Conservation (phyloP, 2,329 filamentous ascomycete species). For the Raffaelea albimanens region DNA sequence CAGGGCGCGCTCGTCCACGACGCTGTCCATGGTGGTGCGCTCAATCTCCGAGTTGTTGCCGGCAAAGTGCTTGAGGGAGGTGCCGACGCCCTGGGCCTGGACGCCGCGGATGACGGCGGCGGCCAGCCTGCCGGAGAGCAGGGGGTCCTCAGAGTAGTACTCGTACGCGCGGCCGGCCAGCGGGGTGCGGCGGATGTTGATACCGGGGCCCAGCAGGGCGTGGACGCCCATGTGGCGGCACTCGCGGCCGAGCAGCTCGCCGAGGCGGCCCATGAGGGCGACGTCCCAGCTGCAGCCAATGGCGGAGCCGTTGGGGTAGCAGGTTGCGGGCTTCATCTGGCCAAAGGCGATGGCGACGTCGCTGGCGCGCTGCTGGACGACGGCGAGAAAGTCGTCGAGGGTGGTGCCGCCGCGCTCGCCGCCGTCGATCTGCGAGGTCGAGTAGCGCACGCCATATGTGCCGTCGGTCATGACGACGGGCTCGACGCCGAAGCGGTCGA, state of each 20-base stretch:
- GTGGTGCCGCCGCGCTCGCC: neutral
- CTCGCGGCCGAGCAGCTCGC: slow-evolving; percentile 57
- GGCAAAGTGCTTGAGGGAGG: slow-evolving; percentile 39
- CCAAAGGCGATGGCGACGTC: slow-evolving; percentile 1
- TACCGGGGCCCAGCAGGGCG: slow-evolving; percentile 53
- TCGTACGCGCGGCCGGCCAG: slow-evolving; percentile 29
- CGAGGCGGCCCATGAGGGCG: slow-evolving; percentile 27
- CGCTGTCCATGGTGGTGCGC: slow-evolving; percentile 54
- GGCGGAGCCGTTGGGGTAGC: slow-evolving; percentile 3
- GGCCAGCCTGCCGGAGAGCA: slow-evolving; percentile 25
- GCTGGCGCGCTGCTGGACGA: slow-evolving; percentile 1
- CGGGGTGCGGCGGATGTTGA: slow-evolving; percentile 28
- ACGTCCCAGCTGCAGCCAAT: slow-evolving; percentile 6
- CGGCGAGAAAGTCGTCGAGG: slow-evolving; percentile 3
- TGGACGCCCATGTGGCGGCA: slow-evolving; percentile 58
- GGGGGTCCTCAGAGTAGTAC: slow-evolving; percentile 26
- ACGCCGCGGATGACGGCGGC: slow-evolving; percentile 5
- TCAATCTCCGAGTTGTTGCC: slow-evolving; percentile 64
- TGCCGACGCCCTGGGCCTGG: slow-evolving; percentile 4
- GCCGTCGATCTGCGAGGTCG: slow-evolving; percentile 2
- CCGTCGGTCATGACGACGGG: slow-evolving; percentile 3
- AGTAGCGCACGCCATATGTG: slow-evolving; percentile 3
- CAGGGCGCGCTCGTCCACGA: slow-evolving; percentile 54
- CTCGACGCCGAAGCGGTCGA: slow-evolving; percentile 1
- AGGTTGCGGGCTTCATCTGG: neutral